Base-by-base conservation (phyloP, 768 basidiomycete species). In the Crucibulum laeve region DNA sequence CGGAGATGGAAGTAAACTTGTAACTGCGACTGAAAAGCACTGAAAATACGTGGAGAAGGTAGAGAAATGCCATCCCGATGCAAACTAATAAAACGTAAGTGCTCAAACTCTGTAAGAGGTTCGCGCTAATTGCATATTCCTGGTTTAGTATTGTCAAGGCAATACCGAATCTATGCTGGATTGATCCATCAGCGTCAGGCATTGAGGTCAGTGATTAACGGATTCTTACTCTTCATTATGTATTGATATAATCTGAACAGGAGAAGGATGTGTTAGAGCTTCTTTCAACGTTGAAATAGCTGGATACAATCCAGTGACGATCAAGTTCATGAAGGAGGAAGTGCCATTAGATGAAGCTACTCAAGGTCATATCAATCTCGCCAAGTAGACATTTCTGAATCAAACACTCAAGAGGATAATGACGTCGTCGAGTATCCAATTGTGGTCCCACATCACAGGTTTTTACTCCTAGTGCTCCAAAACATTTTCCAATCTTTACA, bases 341-440 rank as follows among this genome's bases (percentile, higher is more conserved):
- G 6, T 17, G 35, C 35, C 35, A n/a, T 18, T 14, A 33, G n/a
- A 50, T 52, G 42, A 52, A 25, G 56, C 55, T 43, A 56, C 63
- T 23, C n/a, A n/a, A n/a, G n/a, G n/a, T n/a, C n/a, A n/a, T n/a
- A n/a, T n/a, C n/a, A n/a, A n/a, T n/a, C n/a, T n/a, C n/a, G n/a
- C n/a, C n/a, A n/a, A n/a, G n/a, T n/a, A n/a, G n/a, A n/a, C n/a
- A n/a, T n/a, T n/a, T n/a, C n/a, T n/a, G n/a, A n/a, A n/a, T n/a
- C n/a, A n/a, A n/a, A n/a, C n/a, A n/a, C n/a, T n/a, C n/a, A n/a
- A n/a, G n/a, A n/a, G n/a, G n/a, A n/a, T n/a, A n/a, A n/a, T n/a
- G n/a, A n/a, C n/a, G n/a, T n/a, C n/a, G n/a, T n/a, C n/a, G n/a
- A n/a, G n/a, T n/a, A n/a, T n/a, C n/a, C n/a, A n/a, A n/a, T n/a